Evolutionary conservation across 73 alveolate species (phyloP).

Genomic region (Diophrys appendiculata): DNA sequence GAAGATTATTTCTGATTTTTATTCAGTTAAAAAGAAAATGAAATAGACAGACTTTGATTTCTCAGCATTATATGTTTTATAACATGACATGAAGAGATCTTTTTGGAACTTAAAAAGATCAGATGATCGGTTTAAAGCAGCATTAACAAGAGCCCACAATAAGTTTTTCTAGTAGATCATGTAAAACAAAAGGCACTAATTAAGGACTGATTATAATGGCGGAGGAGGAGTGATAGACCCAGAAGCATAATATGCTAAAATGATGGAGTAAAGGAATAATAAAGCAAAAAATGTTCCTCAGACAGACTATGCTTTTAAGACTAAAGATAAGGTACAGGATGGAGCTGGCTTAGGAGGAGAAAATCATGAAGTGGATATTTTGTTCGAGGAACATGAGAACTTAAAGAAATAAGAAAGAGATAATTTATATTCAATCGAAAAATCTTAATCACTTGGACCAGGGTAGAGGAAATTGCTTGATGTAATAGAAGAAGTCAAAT

Average conservation of each 20-base stretch:
- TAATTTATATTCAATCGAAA: too few relatives aligned
- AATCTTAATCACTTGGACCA: too few relatives aligned
- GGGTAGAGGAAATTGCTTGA: background rate
- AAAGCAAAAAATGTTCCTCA: background rate
- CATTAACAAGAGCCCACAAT: background rate
- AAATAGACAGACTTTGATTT: background rate
- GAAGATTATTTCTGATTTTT: too few relatives aligned
- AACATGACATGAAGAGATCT: constrained; percentile 6
- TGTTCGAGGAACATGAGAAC: background rate
- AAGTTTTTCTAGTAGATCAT: background rate
- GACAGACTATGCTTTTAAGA: background rate
- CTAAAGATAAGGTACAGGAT: background rate
- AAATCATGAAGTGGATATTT: background rate
- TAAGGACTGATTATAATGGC: too few relatives aligned
- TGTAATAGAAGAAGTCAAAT: background rate
- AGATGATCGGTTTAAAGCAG: constrained; percentile 2
- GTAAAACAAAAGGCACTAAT: constrained; percentile 4
- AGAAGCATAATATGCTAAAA: background rate
- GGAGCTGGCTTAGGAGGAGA: background rate
- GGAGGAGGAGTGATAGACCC: too few relatives aligned
- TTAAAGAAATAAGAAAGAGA: background rate
- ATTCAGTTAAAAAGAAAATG: constrained; percentile 10
- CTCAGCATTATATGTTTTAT: background rate
- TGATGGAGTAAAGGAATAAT: background rate
- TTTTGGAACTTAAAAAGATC: constrained; percentile 6